Evolutionary conservation across 352 stramenopile species (phyloP).

Genomic region (Globisporangium megalacanthum): DNA sequence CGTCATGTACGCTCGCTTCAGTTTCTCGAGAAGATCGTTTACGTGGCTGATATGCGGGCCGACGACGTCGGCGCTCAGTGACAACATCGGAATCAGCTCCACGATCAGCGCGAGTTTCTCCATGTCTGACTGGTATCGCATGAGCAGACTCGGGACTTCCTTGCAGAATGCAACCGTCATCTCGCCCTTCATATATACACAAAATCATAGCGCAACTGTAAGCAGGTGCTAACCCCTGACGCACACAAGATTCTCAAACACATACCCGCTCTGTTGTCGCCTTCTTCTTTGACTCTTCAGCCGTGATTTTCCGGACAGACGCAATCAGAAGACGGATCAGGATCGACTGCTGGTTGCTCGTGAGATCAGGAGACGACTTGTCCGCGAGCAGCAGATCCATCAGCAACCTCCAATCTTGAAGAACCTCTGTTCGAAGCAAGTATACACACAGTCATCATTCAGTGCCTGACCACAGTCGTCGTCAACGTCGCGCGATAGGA

Average conservation of each 20-base stretch:
- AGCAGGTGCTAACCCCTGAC: background rate
- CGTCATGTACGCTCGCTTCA: constrained; percentile 65
- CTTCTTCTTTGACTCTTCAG: constrained; percentile 44
- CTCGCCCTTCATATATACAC: constrained; percentile 41
- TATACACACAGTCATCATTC: background rate
- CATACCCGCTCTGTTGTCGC: constrained; percentile 42
- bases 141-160: constrained; percentile 70
- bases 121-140: constrained; percentile 70
- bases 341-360: constrained; percentile 74
- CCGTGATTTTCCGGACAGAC: constrained; percentile 55
- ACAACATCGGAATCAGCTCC: constrained; percentile 69
- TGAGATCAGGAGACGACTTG: constrained; percentile 77
- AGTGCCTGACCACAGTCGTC: constrained; percentile 9
- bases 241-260: background rate
- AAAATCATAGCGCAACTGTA: background rate
- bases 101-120: constrained; percentile 75
- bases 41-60: constrained; percentile 64
- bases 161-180: constrained; percentile 77
- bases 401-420: constrained; percentile 76
- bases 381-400: constrained; percentile 71
- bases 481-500: background rate
- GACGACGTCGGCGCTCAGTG: constrained; percentile 52
- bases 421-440: constrained; percentile 42
- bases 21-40: constrained; percentile 64
- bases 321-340: constrained; percentile 68